Base-by-base conservation (phyloP, 148 eudicot genomes). In the Spergularia marina region DNA sequence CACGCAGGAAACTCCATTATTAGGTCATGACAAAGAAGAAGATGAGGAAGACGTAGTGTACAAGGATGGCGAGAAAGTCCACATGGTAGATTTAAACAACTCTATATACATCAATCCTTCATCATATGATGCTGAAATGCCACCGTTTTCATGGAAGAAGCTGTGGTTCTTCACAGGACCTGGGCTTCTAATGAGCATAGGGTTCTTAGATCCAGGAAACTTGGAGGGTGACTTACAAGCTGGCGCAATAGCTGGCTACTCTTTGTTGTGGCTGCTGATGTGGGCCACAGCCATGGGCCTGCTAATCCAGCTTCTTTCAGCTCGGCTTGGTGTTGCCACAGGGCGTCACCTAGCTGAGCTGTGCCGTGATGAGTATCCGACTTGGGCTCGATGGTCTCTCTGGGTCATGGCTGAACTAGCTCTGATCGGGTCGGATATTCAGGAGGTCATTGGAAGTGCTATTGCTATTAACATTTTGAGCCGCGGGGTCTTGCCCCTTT, bases 231-330 rank as follows among this genome's bases (percentile, higher is more conserved):
- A 96, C 77, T 87, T 96, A 12, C 99, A 96, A 61, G 82, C 99
- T 2, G 99, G 99, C 1, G 99, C 99, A 0, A 88, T 91, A n/a
- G 99, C 98, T 0, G 99, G 99, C 1, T 92, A 96, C 79, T 92
- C 99, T 3, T 80, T 96, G 40, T 73, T 96, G 12, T 96, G 99
- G 99, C 87, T 96, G 5, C 86, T 96, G 6, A 70, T 96, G 79
- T 96, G 98, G 99, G 98, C 99, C 76, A 96, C 99, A 1, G 91
- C 84, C 11, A 92, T 96, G 89, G 99, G 99, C 21, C 88, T 96
- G 1, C 64, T 96, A 51, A 87, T 96, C 49, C 99, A 96, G 91
- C 83, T 96, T 0, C 73, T 96, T 2, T 80, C 99, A 58, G 99
- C 99, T 5, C 85, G 98, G 25, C 88, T 96, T 12, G 99, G 99